Base-by-base conservation (phyloP, 169 alveolate genomes). In the Ichthyophthirius multifiliis region DNA sequence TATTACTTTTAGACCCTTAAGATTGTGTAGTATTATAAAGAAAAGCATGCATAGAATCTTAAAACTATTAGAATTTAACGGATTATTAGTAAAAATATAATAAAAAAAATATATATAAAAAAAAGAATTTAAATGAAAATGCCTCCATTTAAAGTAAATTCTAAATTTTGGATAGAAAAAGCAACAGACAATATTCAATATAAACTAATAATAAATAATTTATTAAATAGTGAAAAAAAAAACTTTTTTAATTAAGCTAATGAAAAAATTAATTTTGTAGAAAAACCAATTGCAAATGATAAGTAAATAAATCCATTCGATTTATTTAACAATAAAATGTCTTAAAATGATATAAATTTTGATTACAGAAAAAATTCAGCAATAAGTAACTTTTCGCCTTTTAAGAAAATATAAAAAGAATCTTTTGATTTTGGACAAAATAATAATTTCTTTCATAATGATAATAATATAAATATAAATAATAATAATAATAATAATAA, bases 1-100 rank as follows among this genome's bases (percentile, higher is more conserved):
- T 55, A 7, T 6, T 55, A 16, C 31, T 55, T 3, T 55, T 55
- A 55, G 71, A 55, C 31, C 71, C 71, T 1, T 55, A 55, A 55
- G 71, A 55, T 55, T 55, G 71, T 23, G 31, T 55, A 4, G 71
- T 55, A 1, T 10, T 55, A 27, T 55, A 55, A 39, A 55, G 71
- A 27, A 55, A 55, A 39, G 71, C 71, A 10, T 55, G 71, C 39
- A 55, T 55, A n/a, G 71, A 55, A 55, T 55, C 71, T 27, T 55
- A 16, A 1, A 55, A 55, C 18, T 55, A 55, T 10, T 55, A 55
- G 39, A 55, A 55, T 55, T 39, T 55, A 6, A 55, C 71, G 23
- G 71, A 55, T 34, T 55, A 55, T 27, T 55, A 55, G 71, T 55
- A 55, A 55, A 55, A 20, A 27, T 20, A 10, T 55, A 27, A 23